Conservation (phyloP, 495 filamentous ascomycete genomes). For the Hyaloscypha hepaticicola region DNA sequence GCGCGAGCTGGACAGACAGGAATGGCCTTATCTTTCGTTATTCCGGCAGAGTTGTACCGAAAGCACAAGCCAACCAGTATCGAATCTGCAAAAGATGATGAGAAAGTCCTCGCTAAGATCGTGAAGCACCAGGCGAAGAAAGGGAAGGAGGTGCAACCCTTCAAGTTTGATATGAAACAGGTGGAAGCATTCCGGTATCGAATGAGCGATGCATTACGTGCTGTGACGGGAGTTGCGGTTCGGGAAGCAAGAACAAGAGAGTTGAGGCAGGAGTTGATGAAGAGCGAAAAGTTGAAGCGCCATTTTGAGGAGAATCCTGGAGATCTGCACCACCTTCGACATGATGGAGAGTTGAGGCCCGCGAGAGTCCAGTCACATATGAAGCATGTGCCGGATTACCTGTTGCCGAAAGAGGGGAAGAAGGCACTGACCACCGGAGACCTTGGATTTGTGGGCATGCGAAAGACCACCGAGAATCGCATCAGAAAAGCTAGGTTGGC, state of each 20-base stretch:
- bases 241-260: constrained; percentile 88
- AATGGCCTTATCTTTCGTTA: constrained; percentile 91
- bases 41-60: constrained; percentile 74
- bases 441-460: constrained; percentile 72
- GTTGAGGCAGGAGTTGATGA: constrained; percentile 82
- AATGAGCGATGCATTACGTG: constrained; percentile 82
- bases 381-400: constrained; percentile 93
- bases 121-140: constrained; percentile 67
- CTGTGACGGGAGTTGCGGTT: constrained; percentile 78
- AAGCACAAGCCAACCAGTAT: constrained; percentile 88
- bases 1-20: constrained; percentile 86
- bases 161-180: constrained; percentile 90
- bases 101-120: constrained; percentile 74
- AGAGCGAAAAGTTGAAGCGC: constrained; percentile 88
- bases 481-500: constrained; percentile 70
- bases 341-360: constrained; percentile 82
- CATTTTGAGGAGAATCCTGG: constrained; percentile 97
- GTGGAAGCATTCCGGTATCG: constrained; percentile 93
- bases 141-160: constrained; percentile 78
- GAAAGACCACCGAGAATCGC: constrained; percentile 69
- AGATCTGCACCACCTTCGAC: constrained; percentile 80
- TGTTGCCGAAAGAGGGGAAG: constrained; percentile 78
- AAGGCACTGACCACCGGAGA: constrained; percentile 56
- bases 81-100: constrained; percentile 72
- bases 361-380: constrained; percentile 83